Conservation (phyloP, 2,329 filamentous ascomycete genomes). For the Colletotrichum euphorbiae region DNA sequence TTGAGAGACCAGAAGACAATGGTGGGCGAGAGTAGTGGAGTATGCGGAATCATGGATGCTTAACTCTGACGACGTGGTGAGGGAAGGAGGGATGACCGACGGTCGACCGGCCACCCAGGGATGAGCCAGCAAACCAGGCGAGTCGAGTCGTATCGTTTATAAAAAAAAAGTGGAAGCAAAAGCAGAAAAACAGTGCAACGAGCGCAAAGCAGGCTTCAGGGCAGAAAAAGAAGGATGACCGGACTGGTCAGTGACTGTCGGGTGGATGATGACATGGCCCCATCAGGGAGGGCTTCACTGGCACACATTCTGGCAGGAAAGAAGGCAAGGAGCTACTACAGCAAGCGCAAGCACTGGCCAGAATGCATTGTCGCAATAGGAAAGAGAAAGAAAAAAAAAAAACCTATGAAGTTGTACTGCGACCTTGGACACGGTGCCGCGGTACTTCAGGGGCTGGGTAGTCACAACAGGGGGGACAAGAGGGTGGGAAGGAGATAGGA, state of each 20-base stretch:
- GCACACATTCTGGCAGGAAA: neutral
- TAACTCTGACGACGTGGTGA: constrained; percentile 17
- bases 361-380: constrained; percentile 34
- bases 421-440: constrained; percentile 31
- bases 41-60: constrained; percentile 16
- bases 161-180: neutral
- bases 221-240: constrained; percentile 3
- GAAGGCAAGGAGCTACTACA: neutral
- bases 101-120: constrained; percentile 23
- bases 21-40: neutral
- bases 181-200: constrained; percentile 2
- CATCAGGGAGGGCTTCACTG: constrained; percentile 14
- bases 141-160: neutral
- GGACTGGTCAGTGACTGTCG: neutral
- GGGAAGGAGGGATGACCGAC: constrained; percentile 23
- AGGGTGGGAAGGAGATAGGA: constrained; percentile 56
- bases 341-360: constrained; percentile 18
- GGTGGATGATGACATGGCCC: constrained; percentile 38
- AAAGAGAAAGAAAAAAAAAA: neutral
- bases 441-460: constrained; percentile 54
- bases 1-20: neutral
- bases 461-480: constrained; percentile 48
- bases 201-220: constrained; percentile 24
- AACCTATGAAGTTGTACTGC: constrained; percentile 14
- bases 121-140: constrained; percentile 23